phyloP scores from a whole-genome alignment of 2,329 filamentous ascomycete genomes.

The Penicillium vulpinum region DNA sequence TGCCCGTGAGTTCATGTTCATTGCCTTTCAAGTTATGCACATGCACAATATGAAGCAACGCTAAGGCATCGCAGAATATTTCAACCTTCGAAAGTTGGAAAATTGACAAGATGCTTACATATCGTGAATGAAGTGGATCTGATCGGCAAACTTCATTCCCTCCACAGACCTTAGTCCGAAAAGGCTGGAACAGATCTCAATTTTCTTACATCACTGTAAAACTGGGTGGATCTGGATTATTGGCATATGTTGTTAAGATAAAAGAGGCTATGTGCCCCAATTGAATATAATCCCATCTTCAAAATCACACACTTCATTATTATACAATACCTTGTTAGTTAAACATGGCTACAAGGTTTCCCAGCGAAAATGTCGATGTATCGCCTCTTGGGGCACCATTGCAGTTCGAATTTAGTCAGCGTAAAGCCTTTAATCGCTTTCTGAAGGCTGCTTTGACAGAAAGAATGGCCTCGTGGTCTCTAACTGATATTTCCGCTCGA shows the following conservation, averaged over 20 bases:
- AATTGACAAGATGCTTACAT: not conserved
- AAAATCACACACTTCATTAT: no score
- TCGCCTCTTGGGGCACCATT: conserved; percentile 50
- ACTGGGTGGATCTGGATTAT: not conserved
- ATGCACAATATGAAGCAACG: not conserved
- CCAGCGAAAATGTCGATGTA: conserved; percentile 24
- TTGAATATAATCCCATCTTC: not conserved
- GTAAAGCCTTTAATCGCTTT: conserved; percentile 63
- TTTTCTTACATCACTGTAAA: not conserved
- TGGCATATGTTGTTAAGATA: not conserved
- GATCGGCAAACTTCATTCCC: conserved; percentile 2
- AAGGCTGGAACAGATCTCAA: not conserved
- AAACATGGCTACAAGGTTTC: not conserved
- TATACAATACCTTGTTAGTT: not conserved
- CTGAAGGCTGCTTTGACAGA: conserved; percentile 70
- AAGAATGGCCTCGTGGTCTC: conserved; percentile 61
- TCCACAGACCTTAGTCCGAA: not conserved
- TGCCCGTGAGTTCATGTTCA: not conserved
- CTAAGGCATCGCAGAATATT: not conserved
- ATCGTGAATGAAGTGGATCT: not conserved
- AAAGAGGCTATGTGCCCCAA: not conserved
- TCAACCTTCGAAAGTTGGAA: not conserved
- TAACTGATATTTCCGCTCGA: conserved; percentile 53
- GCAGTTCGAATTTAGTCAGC: conserved; percentile 53
- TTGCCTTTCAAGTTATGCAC: not conserved